These are phyloP conservation scores for Dujonia santamariae DNA, from an alignment of 1,139 yeast genomes.

Conservation along the genomic window DNA sequence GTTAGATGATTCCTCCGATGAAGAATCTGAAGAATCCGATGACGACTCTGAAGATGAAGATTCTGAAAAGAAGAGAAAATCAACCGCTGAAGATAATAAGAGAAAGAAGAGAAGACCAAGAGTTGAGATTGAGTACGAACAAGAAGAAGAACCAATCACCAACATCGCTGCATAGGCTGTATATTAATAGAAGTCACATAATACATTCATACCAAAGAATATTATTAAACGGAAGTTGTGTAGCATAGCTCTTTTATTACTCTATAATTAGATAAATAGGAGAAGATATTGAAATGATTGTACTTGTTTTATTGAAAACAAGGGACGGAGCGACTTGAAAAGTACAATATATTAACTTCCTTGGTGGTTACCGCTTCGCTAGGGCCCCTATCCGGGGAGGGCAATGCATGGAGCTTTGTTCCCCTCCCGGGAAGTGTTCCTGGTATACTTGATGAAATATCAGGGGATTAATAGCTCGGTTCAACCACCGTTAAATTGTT, in stretches of 20 bases:
- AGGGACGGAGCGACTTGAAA: no score
- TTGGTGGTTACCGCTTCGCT: no score
- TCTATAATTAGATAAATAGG: no score
- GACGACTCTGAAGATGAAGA: constrained; percentile 17
- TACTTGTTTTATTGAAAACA: no score
- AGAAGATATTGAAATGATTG: no score
- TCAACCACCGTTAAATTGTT: no score
- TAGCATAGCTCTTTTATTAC: background rate
- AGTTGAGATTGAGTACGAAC: constrained; percentile 82
- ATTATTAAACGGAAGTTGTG: background rate
- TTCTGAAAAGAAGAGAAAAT: constrained; percentile 36
- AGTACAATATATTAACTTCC: no score
- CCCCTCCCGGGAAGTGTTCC: no score
- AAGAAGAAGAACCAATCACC: constrained; percentile 48
- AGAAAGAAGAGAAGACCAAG: constrained; percentile 64
- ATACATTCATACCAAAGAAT: background rate
- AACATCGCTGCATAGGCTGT: constrained; percentile 24
- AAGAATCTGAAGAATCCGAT: constrained; percentile 31
- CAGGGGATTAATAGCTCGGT: no score
- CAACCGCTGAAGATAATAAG: constrained; percentile 33
- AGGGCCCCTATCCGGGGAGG: no score
- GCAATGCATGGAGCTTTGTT: no score
- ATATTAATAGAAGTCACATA: constrained; percentile 4
- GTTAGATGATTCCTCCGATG: constrained; percentile 66
- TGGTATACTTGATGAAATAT: no score